phyloP scores from a whole-genome alignment of 495 filamentous ascomycete species.

The Usnea hakonensis region DNA sequence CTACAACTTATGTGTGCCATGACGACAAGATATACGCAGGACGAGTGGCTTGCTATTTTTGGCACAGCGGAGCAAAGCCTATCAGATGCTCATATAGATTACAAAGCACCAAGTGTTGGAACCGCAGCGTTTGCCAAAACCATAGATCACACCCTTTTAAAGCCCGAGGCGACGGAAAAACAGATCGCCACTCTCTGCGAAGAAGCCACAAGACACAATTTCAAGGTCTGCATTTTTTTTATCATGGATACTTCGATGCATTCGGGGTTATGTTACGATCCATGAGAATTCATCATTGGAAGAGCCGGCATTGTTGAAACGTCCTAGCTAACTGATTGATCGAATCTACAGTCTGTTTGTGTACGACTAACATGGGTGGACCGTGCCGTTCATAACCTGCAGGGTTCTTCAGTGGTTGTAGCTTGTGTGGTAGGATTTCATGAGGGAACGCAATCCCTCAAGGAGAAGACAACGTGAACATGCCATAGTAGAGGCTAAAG shows the following conservation, averaged over 20 bases:
- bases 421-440: constrained; percentile 64
- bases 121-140: constrained; percentile 25
- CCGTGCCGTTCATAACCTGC: constrained; percentile 46
- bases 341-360: constrained; percentile 39
- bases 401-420: constrained; percentile 41
- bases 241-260: not conserved
- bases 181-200: constrained; percentile 56
- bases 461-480: constrained; percentile 40
- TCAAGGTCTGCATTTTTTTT: constrained; percentile 40
- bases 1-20: constrained; percentile 1
- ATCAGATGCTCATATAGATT: not conserved
- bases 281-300: not conserved
- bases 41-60: constrained; percentile 18
- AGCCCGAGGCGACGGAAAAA: constrained; percentile 41
- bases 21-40: constrained; percentile 17
- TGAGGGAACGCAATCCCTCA: constrained; percentile 50
- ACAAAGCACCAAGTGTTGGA: constrained; percentile 17
- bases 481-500: constrained; percentile 9
- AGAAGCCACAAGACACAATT: constrained; percentile 51
- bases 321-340: not conserved
- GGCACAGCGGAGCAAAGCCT: constrained; percentile 9
- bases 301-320: constrained; percentile 7
- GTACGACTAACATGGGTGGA: constrained; percentile 47
- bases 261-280: not conserved
- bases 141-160: constrained; percentile 63